phyloP scores from a whole-genome alignment of 2,329 filamentous ascomycete genomes.

The Elsinoe arachidis region DNA sequence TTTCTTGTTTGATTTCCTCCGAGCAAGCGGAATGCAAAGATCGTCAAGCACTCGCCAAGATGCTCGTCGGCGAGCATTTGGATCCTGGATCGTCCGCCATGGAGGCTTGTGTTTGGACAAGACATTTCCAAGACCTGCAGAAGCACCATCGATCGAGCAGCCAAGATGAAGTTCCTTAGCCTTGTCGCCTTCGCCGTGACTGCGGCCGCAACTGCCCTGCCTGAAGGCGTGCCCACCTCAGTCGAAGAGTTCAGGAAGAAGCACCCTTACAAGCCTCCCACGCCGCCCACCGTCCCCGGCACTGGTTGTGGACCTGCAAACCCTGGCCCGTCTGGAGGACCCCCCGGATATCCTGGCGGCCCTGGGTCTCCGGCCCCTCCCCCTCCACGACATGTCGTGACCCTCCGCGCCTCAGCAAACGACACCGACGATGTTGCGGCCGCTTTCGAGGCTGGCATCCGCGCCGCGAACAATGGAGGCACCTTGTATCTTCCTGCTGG shows the following conservation, averaged over 20 bases:
- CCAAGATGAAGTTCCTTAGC: slow-evolving; percentile 4
- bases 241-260: slow-evolving; percentile 1
- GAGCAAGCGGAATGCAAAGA: not conserved
- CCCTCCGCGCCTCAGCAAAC: slow-evolving; percentile 44
- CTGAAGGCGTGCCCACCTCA: not conserved
- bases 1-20: slow-evolving; percentile 1
- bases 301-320: not conserved
- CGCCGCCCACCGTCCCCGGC: not conserved
- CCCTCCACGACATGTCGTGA: slow-evolving; percentile 37
- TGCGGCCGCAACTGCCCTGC: not conserved
- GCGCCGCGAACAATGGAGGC: slow-evolving; percentile 51
- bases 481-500: slow-evolving; percentile 47
- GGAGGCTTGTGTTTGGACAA: slow-evolving; percentile 2
- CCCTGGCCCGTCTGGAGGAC: not conserved
- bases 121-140: not conserved
- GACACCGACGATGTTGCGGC: slow-evolving; percentile 49
- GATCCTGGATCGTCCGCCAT: not conserved
- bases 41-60: not conserved
- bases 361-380: slow-evolving; percentile 16
- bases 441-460: slow-evolving; percentile 47
- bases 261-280: not conserved
- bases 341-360: not conserved
- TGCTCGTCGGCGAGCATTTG: not conserved
- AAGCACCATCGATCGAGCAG: not conserved
- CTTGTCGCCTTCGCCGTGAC: not conserved